Conservation (phyloP, 768 basidiomycete species). For the Melanogaster broomeanus region DNA sequence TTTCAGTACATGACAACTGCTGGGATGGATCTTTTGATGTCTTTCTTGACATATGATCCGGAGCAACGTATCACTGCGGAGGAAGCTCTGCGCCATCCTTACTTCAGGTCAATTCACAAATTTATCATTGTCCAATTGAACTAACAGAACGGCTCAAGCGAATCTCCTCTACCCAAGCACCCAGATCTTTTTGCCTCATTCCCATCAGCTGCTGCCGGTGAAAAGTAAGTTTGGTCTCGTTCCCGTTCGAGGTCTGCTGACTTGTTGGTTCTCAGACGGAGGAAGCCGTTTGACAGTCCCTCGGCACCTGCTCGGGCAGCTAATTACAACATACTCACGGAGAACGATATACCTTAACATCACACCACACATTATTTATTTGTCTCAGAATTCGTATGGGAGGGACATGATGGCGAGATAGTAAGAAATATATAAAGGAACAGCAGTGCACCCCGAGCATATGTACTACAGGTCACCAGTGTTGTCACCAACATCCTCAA, state of each 20-base stretch:
- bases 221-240: constrained; percentile 61
- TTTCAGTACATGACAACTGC: constrained; percentile 83
- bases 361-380: neutral
- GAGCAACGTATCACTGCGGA: constrained; percentile 83
- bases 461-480: constrained; percentile 5
- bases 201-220: constrained; percentile 94
- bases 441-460: neutral
- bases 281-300: constrained; percentile 78
- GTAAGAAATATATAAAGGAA: neutral
- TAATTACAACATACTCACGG: constrained; percentile 65
- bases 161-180: constrained; percentile 94
- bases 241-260: constrained; percentile 2
- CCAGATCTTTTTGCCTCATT: constrained; percentile 95
- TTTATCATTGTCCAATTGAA: neutral
- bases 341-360: constrained; percentile 50
- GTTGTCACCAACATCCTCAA: constrained; percentile 22
- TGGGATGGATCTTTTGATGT: constrained; percentile 83
- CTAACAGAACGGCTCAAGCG: constrained; percentile 46
- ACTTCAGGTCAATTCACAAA: constrained; percentile 65
- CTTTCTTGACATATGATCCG: constrained; percentile 88
- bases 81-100: constrained; percentile 87
- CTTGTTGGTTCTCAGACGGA: constrained; percentile 49
- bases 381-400: neutral
- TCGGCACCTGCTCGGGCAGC: constrained; percentile 75
- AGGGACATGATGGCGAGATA: too few relatives aligned